Evolutionary conservation across 495 filamentous ascomycete species (phyloP).

Genomic region (Aspergillus homomorphus): DNA sequence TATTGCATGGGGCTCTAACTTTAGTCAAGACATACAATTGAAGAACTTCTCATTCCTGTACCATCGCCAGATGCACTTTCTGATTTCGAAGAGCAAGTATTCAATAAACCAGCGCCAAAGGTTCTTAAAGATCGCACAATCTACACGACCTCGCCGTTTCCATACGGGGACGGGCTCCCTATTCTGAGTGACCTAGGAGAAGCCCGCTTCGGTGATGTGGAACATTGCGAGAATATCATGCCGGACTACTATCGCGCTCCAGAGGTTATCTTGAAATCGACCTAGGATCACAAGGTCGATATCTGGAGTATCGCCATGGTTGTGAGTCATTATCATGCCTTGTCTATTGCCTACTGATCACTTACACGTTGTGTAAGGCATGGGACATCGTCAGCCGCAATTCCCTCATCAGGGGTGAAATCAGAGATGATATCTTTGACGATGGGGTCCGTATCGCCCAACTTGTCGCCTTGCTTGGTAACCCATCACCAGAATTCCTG

Average conservation of each 20-base stretch:
- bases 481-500: slow-evolving; percentile 33
- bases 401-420: slow-evolving; percentile 19
- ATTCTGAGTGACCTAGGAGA: slow-evolving; percentile 30
- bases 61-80: slow-evolving; percentile 7
- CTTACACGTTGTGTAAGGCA: slow-evolving; percentile 1
- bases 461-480: slow-evolving; percentile 41
- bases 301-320: slow-evolving; percentile 43
- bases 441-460: slow-evolving; percentile 34
- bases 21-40: slow-evolving; percentile 14
- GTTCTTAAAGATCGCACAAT: slow-evolving; percentile 23
- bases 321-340: neutral
- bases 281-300: slow-evolving; percentile 38
- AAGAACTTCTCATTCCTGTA: slow-evolving; percentile 21
- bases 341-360: neutral
- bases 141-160: slow-evolving; percentile 12
- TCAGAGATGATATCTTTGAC: slow-evolving; percentile 19
- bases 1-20: neutral
- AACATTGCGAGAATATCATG: slow-evolving; percentile 22
- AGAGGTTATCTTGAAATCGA: slow-evolving; percentile 34
- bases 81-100: slow-evolving; percentile 18
- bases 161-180: slow-evolving; percentile 13
- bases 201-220: slow-evolving; percentile 23
- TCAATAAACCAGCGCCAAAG: slow-evolving; percentile 16
- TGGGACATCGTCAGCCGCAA: slow-evolving; percentile 20
- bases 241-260: slow-evolving; percentile 24